Evolutionary conservation across 352 stramenopile genomes (phyloP).

Genomic region (Phytophthora colocasiae): DNA sequence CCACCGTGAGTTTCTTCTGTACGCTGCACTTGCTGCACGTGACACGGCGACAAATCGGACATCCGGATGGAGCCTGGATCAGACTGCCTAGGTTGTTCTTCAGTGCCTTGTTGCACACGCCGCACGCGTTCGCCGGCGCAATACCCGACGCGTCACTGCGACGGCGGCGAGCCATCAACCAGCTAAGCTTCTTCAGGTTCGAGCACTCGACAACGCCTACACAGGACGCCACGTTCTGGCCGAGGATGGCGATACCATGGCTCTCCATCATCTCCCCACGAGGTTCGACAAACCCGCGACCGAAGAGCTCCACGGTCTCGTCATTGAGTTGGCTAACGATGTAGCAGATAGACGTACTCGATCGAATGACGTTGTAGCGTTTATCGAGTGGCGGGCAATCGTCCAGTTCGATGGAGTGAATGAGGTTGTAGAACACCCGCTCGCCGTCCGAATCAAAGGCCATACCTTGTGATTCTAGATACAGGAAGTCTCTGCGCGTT

Average conservation of each 20-base stretch:
- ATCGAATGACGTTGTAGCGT: slow-evolving; percentile 42
- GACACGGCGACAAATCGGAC: slow-evolving; percentile 35
- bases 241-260: slow-evolving; percentile 42
- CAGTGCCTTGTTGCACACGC: slow-evolving; percentile 35
- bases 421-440: slow-evolving; percentile 48
- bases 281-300: slow-evolving; percentile 53
- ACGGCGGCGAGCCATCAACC: slow-evolving; percentile 43
- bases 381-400: slow-evolving; percentile 20
- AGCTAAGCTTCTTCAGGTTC: slow-evolving; percentile 69
- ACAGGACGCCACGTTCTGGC: slow-evolving; percentile 37
- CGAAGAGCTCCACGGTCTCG: slow-evolving; percentile 54
- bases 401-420: slow-evolving; percentile 47
- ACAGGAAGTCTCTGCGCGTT: slow-evolving; percentile 42
- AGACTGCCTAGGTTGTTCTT: slow-evolving; percentile 34
- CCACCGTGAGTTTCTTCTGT: slow-evolving; percentile 48
- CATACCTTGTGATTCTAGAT: slow-evolving; percentile 51
- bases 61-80: slow-evolving; percentile 24
- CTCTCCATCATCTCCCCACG: slow-evolving; percentile 47
- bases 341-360: slow-evolving; percentile 55
- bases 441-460: slow-evolving; percentile 43
- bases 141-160: slow-evolving; percentile 26
- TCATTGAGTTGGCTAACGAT: slow-evolving; percentile 42
- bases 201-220: slow-evolving; percentile 46
- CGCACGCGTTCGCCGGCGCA: slow-evolving; percentile 23
- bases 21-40: slow-evolving; percentile 56